Evolutionary conservation across 148 eudicot species (phyloP).

Genomic region (Fagopyrum homotropicum): DNA sequence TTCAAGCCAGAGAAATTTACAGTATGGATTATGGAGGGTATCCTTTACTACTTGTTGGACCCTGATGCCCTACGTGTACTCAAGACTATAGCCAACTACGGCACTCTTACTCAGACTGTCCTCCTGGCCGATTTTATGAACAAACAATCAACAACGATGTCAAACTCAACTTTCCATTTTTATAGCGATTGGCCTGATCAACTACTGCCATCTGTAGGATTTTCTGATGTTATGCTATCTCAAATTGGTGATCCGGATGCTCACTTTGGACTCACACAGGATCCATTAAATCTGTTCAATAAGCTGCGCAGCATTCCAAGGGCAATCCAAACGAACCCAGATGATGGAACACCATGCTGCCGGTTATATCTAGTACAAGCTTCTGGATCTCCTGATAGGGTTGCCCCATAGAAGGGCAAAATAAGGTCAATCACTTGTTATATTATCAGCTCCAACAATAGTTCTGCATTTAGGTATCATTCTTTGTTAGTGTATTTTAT

Average conservation of each 20-base stretch:
- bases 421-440: not conserved
- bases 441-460: conserved; percentile 5
- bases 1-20: conserved; percentile 59
- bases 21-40: conserved; percentile 86
- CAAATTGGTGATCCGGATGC: conserved; percentile 96
- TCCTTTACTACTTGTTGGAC: conserved; percentile 66
- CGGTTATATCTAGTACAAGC: conserved; percentile 89
- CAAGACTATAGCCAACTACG: conserved; percentile 59
- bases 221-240: conserved; percentile 72
- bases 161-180: conserved; percentile 60
- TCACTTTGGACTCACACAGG: conserved; percentile 65
- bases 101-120: conserved; percentile 53
- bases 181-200: conserved; percentile 92
- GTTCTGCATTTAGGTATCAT: conserved; percentile 11
- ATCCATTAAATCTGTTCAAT: conserved; percentile 73
- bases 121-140: conserved; percentile 94
- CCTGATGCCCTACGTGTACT: conserved; percentile 60
- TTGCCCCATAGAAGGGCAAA: conserved; percentile 8
- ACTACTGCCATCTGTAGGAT: conserved; percentile 76
- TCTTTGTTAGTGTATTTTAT: conserved; percentile 11
- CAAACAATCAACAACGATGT: conserved; percentile 63
- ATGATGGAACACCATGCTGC: conserved; percentile 84
- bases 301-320: conserved; percentile 84
- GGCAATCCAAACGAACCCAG: conserved; percentile 74
- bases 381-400: conserved; percentile 62